Base-by-base conservation (phyloP, 164 flowering plant genomes). In the Saururus chinensis region DNA sequence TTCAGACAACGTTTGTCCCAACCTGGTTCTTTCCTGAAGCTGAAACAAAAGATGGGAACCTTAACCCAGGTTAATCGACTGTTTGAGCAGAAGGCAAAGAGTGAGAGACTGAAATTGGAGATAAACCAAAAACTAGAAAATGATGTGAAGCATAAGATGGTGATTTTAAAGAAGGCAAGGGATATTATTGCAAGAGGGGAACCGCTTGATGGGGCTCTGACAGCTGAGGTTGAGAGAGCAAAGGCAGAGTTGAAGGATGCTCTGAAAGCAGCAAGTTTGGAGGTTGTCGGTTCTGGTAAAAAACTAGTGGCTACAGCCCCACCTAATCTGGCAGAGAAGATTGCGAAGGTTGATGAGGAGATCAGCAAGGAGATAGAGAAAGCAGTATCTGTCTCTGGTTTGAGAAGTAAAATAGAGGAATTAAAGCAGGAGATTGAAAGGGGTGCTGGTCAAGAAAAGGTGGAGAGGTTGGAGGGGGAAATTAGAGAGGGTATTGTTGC, bases 211-310 rank as follows among this genome's bases (percentile, higher is more conserved):
- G 42, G 67, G 25, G 65, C 69, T 59, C 54, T 73, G 23, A 62
- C 30, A 1, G 71, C 64, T 49, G 68, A 76, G 62, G 65, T 68
- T 4, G 68, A 58, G 19, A 62, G 21, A 16, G 65, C 63, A 0
- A 69, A 60, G 67, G 65, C 64, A 54, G 69, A 73, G 45, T 63
- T 73, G 42, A 41, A 68, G 53, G 71, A 69, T 24, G 61, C 60
- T 40, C 40, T 75, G 53, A 67, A 71, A 59, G 76, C 73, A 12
- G 71, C 77, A 9, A 68, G 66, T 68, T 62, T 79, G 66, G 74
- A 79, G 61, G 53, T 76, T 49, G 60, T 73, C 10, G 74, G 72
- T 4, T 48, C 61, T 19, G 51, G 66, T 7, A 72, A 60, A 52
- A 73, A 74, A 66, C 69, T 59, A 13, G 22, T 24, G 4, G 53